These are phyloP conservation scores for Chloromonas sp. DNA, from an alignment of 163 green algal genomes.

Conservation along the genomic window DNA sequence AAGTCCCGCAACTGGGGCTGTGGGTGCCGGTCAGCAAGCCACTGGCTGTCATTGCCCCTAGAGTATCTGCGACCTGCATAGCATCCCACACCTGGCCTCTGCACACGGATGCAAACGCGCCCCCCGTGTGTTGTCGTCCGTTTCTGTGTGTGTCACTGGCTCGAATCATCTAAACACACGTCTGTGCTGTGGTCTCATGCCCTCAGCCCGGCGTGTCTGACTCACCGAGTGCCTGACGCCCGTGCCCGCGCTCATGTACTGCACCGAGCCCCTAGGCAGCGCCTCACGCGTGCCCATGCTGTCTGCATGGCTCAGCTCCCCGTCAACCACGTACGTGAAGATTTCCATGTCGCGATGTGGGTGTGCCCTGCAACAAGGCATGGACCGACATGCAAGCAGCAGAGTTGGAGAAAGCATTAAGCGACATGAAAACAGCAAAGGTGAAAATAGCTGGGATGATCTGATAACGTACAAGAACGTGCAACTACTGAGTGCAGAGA, in stretches of 20 bases:
- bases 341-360: slow-evolving; percentile 71
- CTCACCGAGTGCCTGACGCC: slow-evolving; percentile 59
- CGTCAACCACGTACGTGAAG: slow-evolving; percentile 68
- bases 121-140: too few species aligned
- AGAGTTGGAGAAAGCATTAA: background rate
- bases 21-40: background rate
- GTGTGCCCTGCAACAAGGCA: slow-evolving; percentile 41
- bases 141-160: too few species aligned
- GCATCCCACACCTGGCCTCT: background rate
- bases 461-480: too few species aligned
- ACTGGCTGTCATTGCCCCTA: background rate
- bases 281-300: slow-evolving; percentile 67
- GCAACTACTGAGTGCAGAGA: too few species aligned
- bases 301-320: slow-evolving; percentile 62
- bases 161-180: too few species aligned
- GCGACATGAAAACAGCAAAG: background rate
- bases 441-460: background rate
- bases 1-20: background rate
- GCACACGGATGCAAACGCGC: background rate
- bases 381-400: background rate
- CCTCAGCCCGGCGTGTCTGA: background rate
- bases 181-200: background rate
- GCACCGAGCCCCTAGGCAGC: slow-evolving; percentile 55
- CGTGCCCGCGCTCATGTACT: slow-evolving; percentile 73
- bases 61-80: background rate